Evolutionary conservation across 2,329 filamentous ascomycete genomes (phyloP).

Genomic region (Cryphonectria parasitica): DNA sequence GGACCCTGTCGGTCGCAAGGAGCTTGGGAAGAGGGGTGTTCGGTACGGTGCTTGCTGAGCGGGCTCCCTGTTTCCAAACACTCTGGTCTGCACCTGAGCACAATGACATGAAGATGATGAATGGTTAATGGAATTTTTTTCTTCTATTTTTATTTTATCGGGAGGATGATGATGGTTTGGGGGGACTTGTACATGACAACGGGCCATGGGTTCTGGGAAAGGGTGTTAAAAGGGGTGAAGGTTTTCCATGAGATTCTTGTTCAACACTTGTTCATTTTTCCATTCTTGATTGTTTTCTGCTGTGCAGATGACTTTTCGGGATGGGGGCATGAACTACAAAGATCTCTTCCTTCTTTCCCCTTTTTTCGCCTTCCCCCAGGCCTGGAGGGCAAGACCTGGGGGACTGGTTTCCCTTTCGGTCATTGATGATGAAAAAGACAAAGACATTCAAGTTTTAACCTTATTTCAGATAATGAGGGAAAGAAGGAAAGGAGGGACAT

Average conservation of each 20-base stretch:
- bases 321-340: not conserved
- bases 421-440: not conserved
- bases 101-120: not conserved
- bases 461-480: not conserved
- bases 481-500: no score
- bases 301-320: not conserved
- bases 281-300: not conserved
- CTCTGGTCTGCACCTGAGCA: not conserved
- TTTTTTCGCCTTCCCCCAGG: not conserved
- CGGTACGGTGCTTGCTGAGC: slow-evolving; percentile 48
- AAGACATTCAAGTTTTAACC: not conserved
- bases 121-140: not conserved
- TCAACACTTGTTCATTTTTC: not conserved
- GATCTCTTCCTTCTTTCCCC: not conserved
- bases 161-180: not conserved
- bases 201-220: not conserved
- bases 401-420: slow-evolving; percentile 1
- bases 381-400: not conserved
- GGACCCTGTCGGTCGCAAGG: slow-evolving; percentile 72
- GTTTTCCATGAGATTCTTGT: not conserved
- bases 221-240: not conserved
- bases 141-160: not conserved
- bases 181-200: not conserved
- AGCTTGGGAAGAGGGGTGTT: slow-evolving; percentile 69
- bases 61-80: not conserved